Conservation (phyloP, 805 yeast species). For the Phaffomyces thermotolerans region DNA sequence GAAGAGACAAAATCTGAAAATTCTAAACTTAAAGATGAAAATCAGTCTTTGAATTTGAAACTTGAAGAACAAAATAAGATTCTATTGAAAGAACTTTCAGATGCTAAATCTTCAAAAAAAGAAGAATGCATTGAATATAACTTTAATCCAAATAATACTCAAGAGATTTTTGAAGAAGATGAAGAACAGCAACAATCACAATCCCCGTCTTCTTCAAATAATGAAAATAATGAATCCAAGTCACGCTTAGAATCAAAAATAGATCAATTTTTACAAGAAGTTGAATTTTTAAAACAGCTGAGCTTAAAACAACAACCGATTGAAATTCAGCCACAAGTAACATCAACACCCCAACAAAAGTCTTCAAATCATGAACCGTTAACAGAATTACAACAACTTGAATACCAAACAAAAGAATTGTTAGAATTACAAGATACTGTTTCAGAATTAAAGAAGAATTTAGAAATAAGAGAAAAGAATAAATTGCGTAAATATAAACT, state of each 20-base stretch:
- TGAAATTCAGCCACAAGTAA: background rate
- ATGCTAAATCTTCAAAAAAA: background rate
- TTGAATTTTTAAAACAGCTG: constrained; percentile 16
- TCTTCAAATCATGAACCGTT: background rate
- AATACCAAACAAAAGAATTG: constrained; percentile 29
- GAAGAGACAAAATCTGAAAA: background rate
- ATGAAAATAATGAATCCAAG: background rate
- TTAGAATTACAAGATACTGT: constrained; percentile 27
- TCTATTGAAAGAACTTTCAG: constrained; percentile 14
- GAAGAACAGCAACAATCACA: background rate
- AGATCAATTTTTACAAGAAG: constrained; percentile 16
- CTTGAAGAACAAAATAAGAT: constrained; percentile 16
- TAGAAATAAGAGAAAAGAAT: constrained; percentile 29
- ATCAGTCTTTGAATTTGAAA: too few species aligned
- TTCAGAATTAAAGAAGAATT: constrained; percentile 24
- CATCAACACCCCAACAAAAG: background rate
- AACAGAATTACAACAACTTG: constrained; percentile 28
- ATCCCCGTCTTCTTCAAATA: too few species aligned
- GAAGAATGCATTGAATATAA: background rate
- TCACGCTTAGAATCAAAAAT: constrained; percentile 9
- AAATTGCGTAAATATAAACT: constrained; percentile 28
- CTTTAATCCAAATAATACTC: constrained; percentile 13
- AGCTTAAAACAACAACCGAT: background rate
- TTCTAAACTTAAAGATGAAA: too few species aligned
- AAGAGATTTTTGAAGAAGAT: constrained; percentile 9